A percentile compares a stretch with the other conserved stretches of the same genome.
Evolutionary conservation across 2,329 filamentous ascomycete species (phyloP).

Genomic region (Phyllosticta citribraziliensis): DNA sequence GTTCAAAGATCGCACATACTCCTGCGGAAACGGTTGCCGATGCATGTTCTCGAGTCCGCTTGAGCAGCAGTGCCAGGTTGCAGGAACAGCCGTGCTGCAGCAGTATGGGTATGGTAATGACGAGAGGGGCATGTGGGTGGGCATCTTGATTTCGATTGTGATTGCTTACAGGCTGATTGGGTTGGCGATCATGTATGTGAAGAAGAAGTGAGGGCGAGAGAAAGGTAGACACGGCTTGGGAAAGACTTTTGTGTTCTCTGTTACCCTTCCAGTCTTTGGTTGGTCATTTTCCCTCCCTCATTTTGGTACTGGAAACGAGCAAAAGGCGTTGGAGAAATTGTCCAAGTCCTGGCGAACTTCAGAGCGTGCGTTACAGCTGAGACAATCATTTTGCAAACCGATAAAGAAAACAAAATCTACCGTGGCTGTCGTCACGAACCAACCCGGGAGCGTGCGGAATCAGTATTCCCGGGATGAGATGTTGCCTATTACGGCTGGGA

Average conservation of each 20-base stretch:
- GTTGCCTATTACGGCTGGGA: too few relatives aligned
- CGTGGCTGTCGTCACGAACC: neutral
- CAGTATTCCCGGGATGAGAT: too few relatives aligned
- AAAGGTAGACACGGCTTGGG: neutral
- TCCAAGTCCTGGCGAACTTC: neutral
- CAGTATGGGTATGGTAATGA: constrained; percentile 60
- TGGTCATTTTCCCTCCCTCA: neutral
- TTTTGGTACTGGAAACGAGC: neutral
- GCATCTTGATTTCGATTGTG: constrained; percentile 69
- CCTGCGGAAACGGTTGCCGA: constrained; percentile 48
- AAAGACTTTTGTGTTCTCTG: neutral
- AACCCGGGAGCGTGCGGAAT: neutral
- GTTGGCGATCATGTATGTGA: constrained; percentile 48
- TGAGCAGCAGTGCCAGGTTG: constrained; percentile 56
- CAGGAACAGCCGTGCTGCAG: constrained; percentile 58
- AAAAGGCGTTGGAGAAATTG: neutral
- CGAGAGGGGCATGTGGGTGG: constrained; percentile 58
- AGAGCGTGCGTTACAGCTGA: neutral
- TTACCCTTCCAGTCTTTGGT: neutral
- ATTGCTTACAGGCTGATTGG: constrained; percentile 61
- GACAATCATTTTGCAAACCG: neutral
- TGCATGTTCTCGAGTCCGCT: constrained; percentile 64
- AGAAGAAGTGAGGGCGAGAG: constrained; percentile 16
- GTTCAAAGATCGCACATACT: constrained; percentile 56
- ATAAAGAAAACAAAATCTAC: neutral